phyloP scores from a whole-genome alignment of 1,284 basidiomycete genomes.

The Porphyrellus sp. region DNA sequence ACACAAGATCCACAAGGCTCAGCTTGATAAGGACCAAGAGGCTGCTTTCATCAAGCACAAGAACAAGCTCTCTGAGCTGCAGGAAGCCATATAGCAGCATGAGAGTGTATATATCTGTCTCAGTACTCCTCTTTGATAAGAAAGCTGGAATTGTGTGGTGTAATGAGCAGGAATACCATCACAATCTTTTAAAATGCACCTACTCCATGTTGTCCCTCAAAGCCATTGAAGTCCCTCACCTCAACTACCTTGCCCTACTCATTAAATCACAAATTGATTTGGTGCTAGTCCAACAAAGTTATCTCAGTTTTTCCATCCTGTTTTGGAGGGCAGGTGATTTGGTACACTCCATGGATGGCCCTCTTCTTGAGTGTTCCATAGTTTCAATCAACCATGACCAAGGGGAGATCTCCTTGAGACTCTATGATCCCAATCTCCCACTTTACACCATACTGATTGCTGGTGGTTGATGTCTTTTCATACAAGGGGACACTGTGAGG shows the following conservation, averaged over 20 bases:
- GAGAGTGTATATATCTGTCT: background rate
- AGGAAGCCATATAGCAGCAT: background rate
- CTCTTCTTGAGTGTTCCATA: background rate
- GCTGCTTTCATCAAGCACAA: background rate
- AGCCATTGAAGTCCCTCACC: background rate
- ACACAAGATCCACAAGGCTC: background rate
- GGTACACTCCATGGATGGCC: background rate
- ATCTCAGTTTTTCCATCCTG: background rate
- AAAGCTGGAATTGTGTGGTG: background rate
- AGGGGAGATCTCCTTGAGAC: background rate
- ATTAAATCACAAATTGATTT: background rate
- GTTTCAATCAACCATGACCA: background rate
- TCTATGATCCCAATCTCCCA: background rate
- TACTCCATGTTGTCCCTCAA: background rate
- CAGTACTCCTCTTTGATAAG: background rate
- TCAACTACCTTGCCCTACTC: background rate
- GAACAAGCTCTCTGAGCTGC: background rate
- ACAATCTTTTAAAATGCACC: background rate
- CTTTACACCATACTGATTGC: background rate
- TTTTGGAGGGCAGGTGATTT: background rate
- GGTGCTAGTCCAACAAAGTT: background rate
- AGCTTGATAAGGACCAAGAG: background rate
- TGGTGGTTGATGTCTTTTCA: background rate
- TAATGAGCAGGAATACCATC: background rate
- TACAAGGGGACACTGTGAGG: background rate